Evolutionary conservation across 805 yeast genomes (phyloP).

Genomic region (Cyberlindnera xylosilytica): DNA sequence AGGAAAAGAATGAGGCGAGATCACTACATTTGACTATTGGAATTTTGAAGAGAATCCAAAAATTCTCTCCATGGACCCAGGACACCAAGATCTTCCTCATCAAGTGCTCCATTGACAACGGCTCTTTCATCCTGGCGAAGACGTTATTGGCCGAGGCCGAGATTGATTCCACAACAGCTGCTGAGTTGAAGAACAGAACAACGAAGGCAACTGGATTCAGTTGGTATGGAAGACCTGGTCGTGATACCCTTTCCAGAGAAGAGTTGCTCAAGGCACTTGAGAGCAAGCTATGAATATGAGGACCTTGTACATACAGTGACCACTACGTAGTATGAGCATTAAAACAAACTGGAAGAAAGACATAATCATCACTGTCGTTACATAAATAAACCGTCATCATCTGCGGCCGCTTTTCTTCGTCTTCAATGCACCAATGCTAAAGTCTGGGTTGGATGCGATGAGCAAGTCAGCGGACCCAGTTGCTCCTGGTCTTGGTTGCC

Average conservation of each 20-base stretch:
- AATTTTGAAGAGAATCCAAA: slow-evolving; percentile 7
- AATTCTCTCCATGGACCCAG: slow-evolving; percentile 3
- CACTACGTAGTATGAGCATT: too few species aligned
- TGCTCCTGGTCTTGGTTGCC: not conserved
- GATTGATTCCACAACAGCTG: not conserved
- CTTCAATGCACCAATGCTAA: slow-evolving; percentile 13
- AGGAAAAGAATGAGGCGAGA: too few species aligned
- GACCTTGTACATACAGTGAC: not conserved
- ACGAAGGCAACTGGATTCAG: not conserved
- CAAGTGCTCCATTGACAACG: slow-evolving; percentile 2
- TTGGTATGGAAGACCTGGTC: not conserved
- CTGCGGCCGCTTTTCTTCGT: not conserved
- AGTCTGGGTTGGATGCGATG: slow-evolving; percentile 25
- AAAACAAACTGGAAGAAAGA: too few species aligned
- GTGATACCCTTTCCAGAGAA: not conserved
- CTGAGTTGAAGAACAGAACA: not conserved
- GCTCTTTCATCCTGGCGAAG: slow-evolving; percentile 11
- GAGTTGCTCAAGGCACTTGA: not conserved
- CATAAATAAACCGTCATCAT: too few species aligned
- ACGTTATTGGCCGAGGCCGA: not conserved
- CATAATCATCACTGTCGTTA: too few species aligned
- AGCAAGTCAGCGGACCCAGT: slow-evolving; percentile 15
- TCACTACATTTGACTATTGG: slow-evolving; percentile 10
- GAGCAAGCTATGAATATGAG: not conserved
- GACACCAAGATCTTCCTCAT: slow-evolving; percentile 4